These are phyloP conservation scores for Lithohypha guttulata DNA, from an alignment of 2,329 filamentous ascomycete genomes.

Conservation along the genomic window DNA sequence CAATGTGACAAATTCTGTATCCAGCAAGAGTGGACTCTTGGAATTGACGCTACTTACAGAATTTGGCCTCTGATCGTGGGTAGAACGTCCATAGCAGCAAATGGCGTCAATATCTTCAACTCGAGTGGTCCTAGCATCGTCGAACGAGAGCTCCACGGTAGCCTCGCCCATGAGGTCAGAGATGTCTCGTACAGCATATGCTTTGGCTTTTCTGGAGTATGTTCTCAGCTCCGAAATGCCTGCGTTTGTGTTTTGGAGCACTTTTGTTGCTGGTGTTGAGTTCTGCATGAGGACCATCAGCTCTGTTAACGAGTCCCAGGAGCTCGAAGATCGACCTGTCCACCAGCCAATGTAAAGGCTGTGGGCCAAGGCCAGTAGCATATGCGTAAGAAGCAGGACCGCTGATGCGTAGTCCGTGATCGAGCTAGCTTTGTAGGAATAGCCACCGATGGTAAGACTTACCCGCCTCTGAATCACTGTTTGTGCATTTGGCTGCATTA, in stretches of 20 bases:
- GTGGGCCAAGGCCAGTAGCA: constrained; percentile 5
- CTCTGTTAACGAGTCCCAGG: constrained; percentile 8
- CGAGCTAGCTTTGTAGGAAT: constrained; percentile 6
- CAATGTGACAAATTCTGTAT: too few relatives aligned
- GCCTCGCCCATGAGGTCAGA: too few relatives aligned
- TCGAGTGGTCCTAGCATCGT: too few relatives aligned
- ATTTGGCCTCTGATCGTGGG: too few relatives aligned
- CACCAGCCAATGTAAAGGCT: constrained; percentile 1
- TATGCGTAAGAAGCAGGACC: constrained; percentile 4
- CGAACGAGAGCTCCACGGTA: too few relatives aligned
- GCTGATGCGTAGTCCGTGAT: constrained; percentile 6
- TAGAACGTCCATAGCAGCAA: too few relatives aligned
- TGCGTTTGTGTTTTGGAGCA: constrained; percentile 2
- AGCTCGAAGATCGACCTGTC: constrained; percentile 3
- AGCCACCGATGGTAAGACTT: background rate
- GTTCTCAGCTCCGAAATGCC: constrained; percentile 3
- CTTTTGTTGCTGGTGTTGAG: background rate
- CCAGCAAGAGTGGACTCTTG: too few relatives aligned
- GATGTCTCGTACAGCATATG: too few relatives aligned
- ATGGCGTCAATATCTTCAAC: too few relatives aligned
- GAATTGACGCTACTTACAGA: too few relatives aligned
- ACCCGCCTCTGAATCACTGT: background rate
- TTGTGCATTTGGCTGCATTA: background rate
- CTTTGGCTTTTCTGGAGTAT: constrained; percentile 1
- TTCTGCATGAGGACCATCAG: constrained; percentile 8